Percentiles rank a stretch among this genome's conserved stretches.
Conservation (phyloP, 345 rosid species). For the Pugionium dolabratum region DNA sequence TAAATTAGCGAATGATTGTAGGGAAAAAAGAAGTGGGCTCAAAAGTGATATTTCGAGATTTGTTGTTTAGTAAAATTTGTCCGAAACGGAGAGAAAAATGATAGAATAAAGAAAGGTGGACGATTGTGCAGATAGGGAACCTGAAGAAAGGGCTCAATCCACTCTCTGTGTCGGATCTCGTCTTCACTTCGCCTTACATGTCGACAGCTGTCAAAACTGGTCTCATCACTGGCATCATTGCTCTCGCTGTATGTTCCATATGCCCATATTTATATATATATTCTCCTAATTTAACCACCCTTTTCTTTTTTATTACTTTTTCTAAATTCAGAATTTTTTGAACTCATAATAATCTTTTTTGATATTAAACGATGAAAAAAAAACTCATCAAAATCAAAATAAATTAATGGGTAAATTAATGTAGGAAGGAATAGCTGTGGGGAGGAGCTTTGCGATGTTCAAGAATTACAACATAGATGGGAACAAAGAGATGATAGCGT, state of each 20-base stretch:
- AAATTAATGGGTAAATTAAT: not conserved
- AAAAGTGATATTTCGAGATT: too few species aligned
- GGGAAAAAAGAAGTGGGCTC: conserved; percentile 17
- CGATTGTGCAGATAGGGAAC: conserved; percentile 64
- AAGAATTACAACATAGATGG: conserved; percentile 92
- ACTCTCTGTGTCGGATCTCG: conserved; percentile 58
- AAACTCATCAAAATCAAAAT: not conserved
- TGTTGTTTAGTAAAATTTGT: conserved; percentile 1
- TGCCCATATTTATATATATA: not conserved
- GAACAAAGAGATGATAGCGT: conserved; percentile 96
- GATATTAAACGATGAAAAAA: too few species aligned
- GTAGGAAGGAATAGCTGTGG: conserved; percentile 97
- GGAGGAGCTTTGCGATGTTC: conserved; percentile 89
- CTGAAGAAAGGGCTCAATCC: conserved; percentile 91
- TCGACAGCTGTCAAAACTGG: conserved; percentile 70
- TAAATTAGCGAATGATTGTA: conserved; percentile 4
- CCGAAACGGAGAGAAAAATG: conserved; percentile 13
- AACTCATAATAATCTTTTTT: not conserved
- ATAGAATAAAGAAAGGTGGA: conserved; percentile 20
- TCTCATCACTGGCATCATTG: conserved; percentile 78
- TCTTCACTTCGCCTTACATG: conserved; percentile 68
- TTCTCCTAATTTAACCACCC: too few species aligned
- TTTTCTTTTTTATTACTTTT: too few species aligned
- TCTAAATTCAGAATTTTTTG: too few species aligned
- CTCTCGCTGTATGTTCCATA: conserved; percentile 74